Percentiles rank a stretch among this genome's conserved stretches.
These are phyloP conservation scores for Amniculicola lignicola DNA, from an alignment of 495 filamentous ascomycete genomes.

Conservation along the genomic window DNA sequence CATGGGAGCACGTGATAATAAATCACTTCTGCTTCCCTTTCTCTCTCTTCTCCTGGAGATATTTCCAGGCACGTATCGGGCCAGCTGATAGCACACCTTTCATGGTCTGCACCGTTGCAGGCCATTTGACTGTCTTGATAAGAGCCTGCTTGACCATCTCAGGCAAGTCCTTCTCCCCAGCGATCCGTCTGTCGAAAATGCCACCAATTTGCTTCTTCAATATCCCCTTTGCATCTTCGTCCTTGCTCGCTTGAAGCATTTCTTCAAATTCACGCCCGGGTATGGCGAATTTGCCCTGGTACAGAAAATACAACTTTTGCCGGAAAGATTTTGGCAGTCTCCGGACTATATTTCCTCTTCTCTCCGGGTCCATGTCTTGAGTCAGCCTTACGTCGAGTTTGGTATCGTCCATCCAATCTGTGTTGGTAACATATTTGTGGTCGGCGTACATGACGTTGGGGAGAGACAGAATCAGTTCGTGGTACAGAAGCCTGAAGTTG, in stretches of 20 bases:
- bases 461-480: conserved; percentile 80
- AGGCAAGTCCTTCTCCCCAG: conserved; percentile 63
- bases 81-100: conserved; percentile 81
- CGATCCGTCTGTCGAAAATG: conserved; percentile 81
- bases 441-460: conserved; percentile 85
- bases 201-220: conserved; percentile 75
- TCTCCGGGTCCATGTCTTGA: conserved; percentile 89
- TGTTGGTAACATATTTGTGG: conserved; percentile 45
- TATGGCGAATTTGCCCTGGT: conserved; percentile 84
- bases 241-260: conserved; percentile 72
- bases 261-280: conserved; percentile 77
- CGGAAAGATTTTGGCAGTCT: conserved; percentile 85
- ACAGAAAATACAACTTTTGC: conserved; percentile 85
- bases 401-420: conserved; percentile 39
- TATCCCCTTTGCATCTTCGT: conserved; percentile 60
- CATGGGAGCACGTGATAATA: not conserved
- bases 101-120: conserved; percentile 75
- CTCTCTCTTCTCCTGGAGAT: conserved; percentile 76
- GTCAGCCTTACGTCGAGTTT: conserved; percentile 56
- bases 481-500: conserved; percentile 87
- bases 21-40: conserved; percentile 50
- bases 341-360: conserved; percentile 92
- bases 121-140: conserved; percentile 84
- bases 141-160: conserved; percentile 69
- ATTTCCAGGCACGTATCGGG: conserved; percentile 62